Evolutionary conservation across 2,329 filamentous ascomycete species (phyloP), one percentile per base, ranked within the genome.

Genomic region (Colletotrichum sansevieriae): DNA sequence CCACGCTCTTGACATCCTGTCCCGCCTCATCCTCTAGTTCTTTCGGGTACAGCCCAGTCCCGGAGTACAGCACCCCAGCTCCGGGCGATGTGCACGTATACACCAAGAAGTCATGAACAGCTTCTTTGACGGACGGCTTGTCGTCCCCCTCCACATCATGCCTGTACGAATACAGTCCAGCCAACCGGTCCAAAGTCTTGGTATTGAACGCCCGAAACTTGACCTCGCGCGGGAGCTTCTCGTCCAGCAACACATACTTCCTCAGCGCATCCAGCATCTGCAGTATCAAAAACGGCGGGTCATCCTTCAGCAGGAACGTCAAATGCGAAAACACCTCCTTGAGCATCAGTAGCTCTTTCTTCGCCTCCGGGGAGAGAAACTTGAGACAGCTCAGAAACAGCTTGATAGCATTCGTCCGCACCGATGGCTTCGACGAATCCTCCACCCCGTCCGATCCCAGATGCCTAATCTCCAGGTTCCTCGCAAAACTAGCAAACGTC

Each of bases 1-100:
- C 82, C 37, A 83, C 76, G 41, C 83, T 79, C 10, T 81, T 78
- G 49, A 81, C 74, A 9, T 74, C 74, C 37, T 78, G 74, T 35
- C 78, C 76, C 12, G 75, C 72, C 37, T 83, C 78, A 20, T 85
- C 82, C 61, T 91, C 88, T 2, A 89, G 84, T 68, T 92, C 89
- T 46, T 90, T 88, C 7, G 94, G 93, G 78, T 98, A 98, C 79
- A 94, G 92, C n/a, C 94, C 95, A 41, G 88, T 89, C 66, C 93
- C 91, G 3, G 90, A 87, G 61, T 94, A 87, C 60, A 97, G 82
- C 2, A 97, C 86, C 13, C 95, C 96, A 57, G 91, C 89, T 4
- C 85, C 85, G 0, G 90, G 83, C 47, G 88, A 90, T 1, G 93
- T 97, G 79, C 94, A 98, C 3, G 92, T 86, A 41, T 89, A 83